Percentiles rank a stretch among this genome's conserved stretches.
Evolutionary conservation across 306 rosid genomes (phyloP).

Genomic region (Oemleria cerasiformis): DNA sequence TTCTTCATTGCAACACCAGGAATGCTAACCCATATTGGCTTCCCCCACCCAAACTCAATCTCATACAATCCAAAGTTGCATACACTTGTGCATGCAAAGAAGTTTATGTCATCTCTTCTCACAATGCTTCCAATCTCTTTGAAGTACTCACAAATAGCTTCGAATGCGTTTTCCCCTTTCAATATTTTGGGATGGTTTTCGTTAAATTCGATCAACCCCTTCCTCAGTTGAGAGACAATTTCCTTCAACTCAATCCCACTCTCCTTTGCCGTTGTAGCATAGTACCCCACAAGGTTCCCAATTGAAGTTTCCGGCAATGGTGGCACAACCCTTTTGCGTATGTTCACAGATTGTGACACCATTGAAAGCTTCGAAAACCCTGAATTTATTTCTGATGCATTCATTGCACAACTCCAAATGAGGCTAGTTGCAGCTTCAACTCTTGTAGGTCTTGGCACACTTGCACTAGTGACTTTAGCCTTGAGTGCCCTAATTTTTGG

Average conservation of each 20-base stretch:
- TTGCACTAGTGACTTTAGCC: constrained; percentile 8
- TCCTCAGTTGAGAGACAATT: constrained; percentile 4
- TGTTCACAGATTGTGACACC: constrained; percentile 33
- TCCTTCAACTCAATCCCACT: not conserved
- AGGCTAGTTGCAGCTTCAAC: constrained; percentile 41
- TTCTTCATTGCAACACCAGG: not conserved
- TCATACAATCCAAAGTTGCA: constrained; percentile 3
- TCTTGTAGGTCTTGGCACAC: constrained; percentile 22
- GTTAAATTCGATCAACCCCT: not conserved
- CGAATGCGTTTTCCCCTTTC: not conserved
- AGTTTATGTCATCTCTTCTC: not conserved
- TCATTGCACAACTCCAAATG: constrained; percentile 42
- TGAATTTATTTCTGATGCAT: constrained; percentile 14
- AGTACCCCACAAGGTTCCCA: constrained; percentile 37
- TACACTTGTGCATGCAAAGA: not conserved
- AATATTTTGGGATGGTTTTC: not conserved
- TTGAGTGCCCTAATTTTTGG: constrained; percentile 26
- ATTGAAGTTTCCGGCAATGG: constrained; percentile 19
- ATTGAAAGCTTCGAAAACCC: constrained; percentile 19
- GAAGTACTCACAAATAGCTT: not conserved
- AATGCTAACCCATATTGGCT: constrained; percentile 7
- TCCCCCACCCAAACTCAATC: constrained; percentile 29
- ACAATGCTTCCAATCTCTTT: not conserved
- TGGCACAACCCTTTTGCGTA: constrained; percentile 29
- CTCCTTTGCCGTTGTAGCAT: not conserved